A percentile compares a stretch with the other conserved stretches of the same genome.
phyloP scores from a whole-genome alignment of 495 filamentous ascomycete species.

The Ascodesmis nigricans region DNA sequence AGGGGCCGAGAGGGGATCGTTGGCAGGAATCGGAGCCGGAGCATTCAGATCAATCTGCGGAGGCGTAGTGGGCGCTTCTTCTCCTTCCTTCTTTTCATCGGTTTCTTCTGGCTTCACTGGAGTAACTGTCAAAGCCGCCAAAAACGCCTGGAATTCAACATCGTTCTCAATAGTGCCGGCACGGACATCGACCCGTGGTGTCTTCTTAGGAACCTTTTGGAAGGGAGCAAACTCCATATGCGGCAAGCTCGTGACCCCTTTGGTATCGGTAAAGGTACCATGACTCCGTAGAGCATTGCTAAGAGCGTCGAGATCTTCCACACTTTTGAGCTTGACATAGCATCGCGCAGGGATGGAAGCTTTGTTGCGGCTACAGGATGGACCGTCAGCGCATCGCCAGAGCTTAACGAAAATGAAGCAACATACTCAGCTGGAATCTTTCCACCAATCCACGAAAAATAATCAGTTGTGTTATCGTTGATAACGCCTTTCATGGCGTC shows the following conservation, averaged over 20 bases:
- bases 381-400: no score
- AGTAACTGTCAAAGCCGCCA: conserved; percentile 30
- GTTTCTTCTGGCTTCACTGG: conserved; percentile 22
- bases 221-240: conserved; percentile 63
- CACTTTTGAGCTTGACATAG: conserved; percentile 9
- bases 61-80: conserved; percentile 26
- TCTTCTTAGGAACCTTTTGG: conserved; percentile 52
- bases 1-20: conserved; percentile 18
- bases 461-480: conserved; percentile 62
- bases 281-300: conserved; percentile 28
- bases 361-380: conserved; percentile 8
- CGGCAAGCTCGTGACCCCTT: conserved; percentile 52
- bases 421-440: conserved; percentile 74
- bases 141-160: conserved; percentile 77
- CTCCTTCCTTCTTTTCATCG: conserved; percentile 32
- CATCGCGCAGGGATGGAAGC: conserved; percentile 8
- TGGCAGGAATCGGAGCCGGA: conserved; percentile 6
- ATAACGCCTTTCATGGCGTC: conserved; percentile 50
- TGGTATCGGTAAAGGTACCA: conserved; percentile 48
- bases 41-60: conserved; percentile 2
- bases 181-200: conserved; percentile 50
- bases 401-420: no score
- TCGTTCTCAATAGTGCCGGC: conserved; percentile 94
- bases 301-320: conserved; percentile 8
- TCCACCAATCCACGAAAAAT: conserved; percentile 53